Base-by-base conservation (phyloP, 116 monocot genomes). In the Cymodocea nodosa region DNA sequence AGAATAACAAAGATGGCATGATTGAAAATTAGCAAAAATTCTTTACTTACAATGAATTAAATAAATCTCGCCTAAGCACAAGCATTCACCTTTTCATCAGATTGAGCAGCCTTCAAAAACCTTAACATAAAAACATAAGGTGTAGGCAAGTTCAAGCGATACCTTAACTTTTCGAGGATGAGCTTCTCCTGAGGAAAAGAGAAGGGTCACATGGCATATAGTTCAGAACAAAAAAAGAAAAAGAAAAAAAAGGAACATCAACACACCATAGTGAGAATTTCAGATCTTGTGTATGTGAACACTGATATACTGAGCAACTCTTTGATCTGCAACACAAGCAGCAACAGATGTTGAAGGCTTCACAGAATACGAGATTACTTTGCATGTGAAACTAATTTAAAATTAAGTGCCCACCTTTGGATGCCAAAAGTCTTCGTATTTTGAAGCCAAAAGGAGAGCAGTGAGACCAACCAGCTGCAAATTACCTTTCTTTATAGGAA, bases 351-450 rank as follows among this genome's bases (percentile, higher is more conserved):
- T n/a, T 37, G 1, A 74, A 35, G 6, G 36, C 5, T 37, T 39
- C 17, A 36, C 17, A 54, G 15, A 54, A 54, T 15, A 54, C 7
- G 20, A 54, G 54, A 5, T 20, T 17, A 18, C 17, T 54, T 18
- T 54, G 7, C 5, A 60, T 35, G 60, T 1, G 13, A 60, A 6
- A 30, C 15, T 11, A 60, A 60, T 10, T 24, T 35, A 60, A 19
- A 56, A 15, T 15, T 15, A 35, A 60, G 23, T 35, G 35, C 23
- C 9, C 63, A 87, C 87, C 73, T 78, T 76, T 51, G 87, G 87
- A 23, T 83, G 83, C 73, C 81, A 79, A 39, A 76, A 78, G n/a
- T 88, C 87, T 65, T 88, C 87, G 74, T 79, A 84, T 64, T 88
- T 88, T n/a, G 83, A 87, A 15, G 87, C 87, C 19, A 87, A 71